Evolutionary conservation across 2,329 filamentous ascomycete genomes (phyloP).

Genomic region (Trichophyton simii): DNA sequence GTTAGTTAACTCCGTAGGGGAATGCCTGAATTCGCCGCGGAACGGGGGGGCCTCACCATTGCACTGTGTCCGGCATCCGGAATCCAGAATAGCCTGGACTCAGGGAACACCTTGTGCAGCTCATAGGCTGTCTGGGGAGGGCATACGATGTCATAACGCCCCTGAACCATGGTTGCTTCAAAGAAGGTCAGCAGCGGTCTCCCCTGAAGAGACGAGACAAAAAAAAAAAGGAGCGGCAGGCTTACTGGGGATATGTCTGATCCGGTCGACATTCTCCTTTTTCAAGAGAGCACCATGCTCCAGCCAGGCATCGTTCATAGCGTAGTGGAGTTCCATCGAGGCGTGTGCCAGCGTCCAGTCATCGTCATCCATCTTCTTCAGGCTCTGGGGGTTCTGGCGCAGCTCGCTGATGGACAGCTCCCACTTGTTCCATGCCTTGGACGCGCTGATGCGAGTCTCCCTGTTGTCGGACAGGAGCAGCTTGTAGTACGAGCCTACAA

Average conservation of each 20-base stretch:
- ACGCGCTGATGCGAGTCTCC: constrained; percentile 21
- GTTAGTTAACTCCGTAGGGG: no score
- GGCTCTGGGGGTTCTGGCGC: constrained; percentile 12
- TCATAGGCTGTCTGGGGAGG: not conserved
- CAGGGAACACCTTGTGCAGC: not conserved
- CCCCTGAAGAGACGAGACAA: not conserved
- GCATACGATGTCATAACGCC: not conserved
- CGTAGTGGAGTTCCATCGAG: constrained; percentile 34
- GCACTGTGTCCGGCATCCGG: not conserved
- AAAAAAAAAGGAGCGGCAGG: not conserved
- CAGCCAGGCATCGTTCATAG: constrained; percentile 31
- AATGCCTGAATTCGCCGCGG: no score
- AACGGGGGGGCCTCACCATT: not conserved
- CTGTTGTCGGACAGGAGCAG: constrained; percentile 26
- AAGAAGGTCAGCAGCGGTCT: not conserved
- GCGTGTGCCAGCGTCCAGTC: constrained; percentile 27
- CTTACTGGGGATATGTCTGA: constrained; percentile 25
- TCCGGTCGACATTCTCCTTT: constrained; percentile 23
- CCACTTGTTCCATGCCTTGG: constrained; percentile 27
- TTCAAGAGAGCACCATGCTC: constrained; percentile 31
- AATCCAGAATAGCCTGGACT: not conserved
- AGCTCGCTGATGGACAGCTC: constrained; percentile 23
- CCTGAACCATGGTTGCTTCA: not conserved
- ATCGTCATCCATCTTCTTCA: constrained; percentile 22
- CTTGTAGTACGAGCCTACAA: constrained; percentile 30